Evolutionary conservation across 163 green algal genomes (phyloP).

Genomic region (Trebouxia gelatinosa): DNA sequence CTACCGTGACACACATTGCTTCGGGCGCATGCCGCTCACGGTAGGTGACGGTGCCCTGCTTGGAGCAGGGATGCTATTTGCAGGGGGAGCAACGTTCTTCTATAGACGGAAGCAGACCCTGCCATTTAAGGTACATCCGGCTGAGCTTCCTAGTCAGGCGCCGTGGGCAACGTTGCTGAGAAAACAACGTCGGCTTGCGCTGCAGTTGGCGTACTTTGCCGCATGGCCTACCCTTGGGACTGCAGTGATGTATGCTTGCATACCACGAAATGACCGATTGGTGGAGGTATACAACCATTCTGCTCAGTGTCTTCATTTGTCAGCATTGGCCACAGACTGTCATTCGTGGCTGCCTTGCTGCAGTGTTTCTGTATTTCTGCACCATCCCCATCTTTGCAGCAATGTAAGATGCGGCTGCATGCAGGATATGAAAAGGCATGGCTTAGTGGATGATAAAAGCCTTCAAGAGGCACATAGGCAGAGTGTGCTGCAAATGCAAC

Average conservation of each 20-base stretch:
- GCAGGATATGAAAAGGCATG: constrained; percentile 27
- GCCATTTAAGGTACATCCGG: constrained; percentile 42
- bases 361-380: background rate
- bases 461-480: constrained; percentile 17
- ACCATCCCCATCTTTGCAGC: too few species aligned
- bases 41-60: constrained; percentile 39
- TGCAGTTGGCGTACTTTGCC: constrained; percentile 44
- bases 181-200: background rate
- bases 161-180: background rate
- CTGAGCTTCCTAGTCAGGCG: background rate
- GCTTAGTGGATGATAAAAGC: constrained; percentile 4
- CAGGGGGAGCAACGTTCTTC: constrained; percentile 39
- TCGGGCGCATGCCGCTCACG: constrained; percentile 35
- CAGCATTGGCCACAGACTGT: background rate
- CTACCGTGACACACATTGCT: too few species aligned
- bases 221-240: constrained; percentile 40
- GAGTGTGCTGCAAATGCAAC: constrained; percentile 14
- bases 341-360: background rate
- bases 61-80: constrained; percentile 45
- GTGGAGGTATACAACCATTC: background rate
- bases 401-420: too few species aligned
- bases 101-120: constrained; percentile 46
- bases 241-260: constrained; percentile 33
- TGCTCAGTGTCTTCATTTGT: background rate
- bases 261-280: constrained; percentile 38